These are phyloP conservation scores for Sarocladiaceae sp. DNA, from an alignment of 2,329 filamentous ascomycete species.

Conservation along the genomic window DNA sequence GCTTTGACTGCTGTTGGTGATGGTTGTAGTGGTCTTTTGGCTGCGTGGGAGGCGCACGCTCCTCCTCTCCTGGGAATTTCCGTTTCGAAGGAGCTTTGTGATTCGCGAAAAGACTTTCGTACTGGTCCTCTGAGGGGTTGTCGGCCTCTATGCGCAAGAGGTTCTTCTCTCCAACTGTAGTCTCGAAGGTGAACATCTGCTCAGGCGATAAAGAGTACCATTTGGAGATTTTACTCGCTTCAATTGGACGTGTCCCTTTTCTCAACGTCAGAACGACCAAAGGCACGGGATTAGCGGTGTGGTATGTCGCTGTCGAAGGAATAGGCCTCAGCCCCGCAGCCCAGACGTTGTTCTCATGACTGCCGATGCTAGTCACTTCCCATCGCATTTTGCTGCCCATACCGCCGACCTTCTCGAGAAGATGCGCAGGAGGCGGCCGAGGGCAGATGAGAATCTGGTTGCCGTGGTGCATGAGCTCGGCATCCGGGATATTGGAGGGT, in stretches of 20 bases:
- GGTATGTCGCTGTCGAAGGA: conserved; percentile 57
- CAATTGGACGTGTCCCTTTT: conserved; percentile 67
- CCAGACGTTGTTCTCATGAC: conserved; percentile 78
- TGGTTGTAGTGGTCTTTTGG: conserved; percentile 24
- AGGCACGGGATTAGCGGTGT: conserved; percentile 74
- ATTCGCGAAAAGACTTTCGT: conserved; percentile 56
- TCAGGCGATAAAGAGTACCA: conserved; percentile 74
- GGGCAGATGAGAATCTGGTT: conserved; percentile 90
- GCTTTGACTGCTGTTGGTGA: conserved; percentile 18
- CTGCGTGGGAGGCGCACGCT: conserved; percentile 22
- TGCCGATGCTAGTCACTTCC: conserved; percentile 72
- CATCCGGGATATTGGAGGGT: conserved; percentile 54
- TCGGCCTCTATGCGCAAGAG: conserved; percentile 65
- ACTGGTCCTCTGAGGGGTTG: conserved; percentile 52
- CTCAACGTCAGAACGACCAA: conserved; percentile 77
- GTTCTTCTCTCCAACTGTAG: conserved; percentile 79
- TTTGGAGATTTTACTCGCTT: conserved; percentile 73
- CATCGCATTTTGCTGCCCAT: conserved; percentile 78
- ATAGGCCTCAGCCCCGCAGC: conserved; percentile 74
- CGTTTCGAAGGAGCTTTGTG: conserved; percentile 48
- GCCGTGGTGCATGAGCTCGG: conserved; percentile 73
- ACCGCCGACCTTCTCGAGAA: conserved; percentile 79
- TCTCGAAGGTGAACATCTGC: conserved; percentile 71
- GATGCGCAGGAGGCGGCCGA: conserved; percentile 62
- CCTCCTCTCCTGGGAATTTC: conserved; percentile 47